Evolutionary conservation across 371 early-diverging fungal genomes (phyloP), one percentile per base, ranked within the genome.

Genomic region (Mucor plumbeus): DNA sequence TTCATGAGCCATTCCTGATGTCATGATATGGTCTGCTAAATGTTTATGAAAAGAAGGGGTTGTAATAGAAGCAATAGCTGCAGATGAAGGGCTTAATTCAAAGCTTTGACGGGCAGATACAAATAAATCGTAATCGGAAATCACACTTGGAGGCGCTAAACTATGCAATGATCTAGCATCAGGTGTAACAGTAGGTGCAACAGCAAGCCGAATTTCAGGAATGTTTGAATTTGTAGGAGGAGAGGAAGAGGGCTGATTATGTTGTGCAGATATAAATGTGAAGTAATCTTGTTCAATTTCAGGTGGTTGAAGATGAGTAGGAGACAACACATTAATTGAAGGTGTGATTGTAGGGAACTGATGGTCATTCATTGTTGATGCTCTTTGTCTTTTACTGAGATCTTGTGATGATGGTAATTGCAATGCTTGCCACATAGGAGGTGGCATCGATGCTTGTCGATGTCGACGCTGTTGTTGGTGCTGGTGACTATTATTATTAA

Each of bases 171-270:
- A n/a, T n/a, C 17, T 19, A 47, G 36, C 13, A 50, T 47, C 61
- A 4, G 55, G 19, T 21, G 41, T 40, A 17, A 35, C 31, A 75
- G 78, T 7, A 6, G 53, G 26, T 14, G 53, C 13, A 4, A 53
- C 53, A 53, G 78, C 81, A 7, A 81, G 62, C 21, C 82, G 43
- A 26, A 81, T 81, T 57, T 81, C 79, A 4, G 82, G 82, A 44
- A 81, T 75, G 14, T 56, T 64, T 3, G 72, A 33, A 35, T 71
- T 64, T 11, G 40, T 17, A 38, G 43, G 33, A 43, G 63, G 48
- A 7, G 58, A 47, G 6, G 58, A 53, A 7, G 36, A 50, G 15
- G 47, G 33, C 15, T 67, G 70, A 11, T 21, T 48, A 7, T 61
- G 31, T 19, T 59, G 69, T 8, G 72, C 43, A 15, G 79, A 75